A percentile compares a stretch with the other conserved stretches of the same genome.
Conservation (phyloP, 2,329 filamentous ascomycete genomes). For the Phaeosphaeriaceae sp. region DNA sequence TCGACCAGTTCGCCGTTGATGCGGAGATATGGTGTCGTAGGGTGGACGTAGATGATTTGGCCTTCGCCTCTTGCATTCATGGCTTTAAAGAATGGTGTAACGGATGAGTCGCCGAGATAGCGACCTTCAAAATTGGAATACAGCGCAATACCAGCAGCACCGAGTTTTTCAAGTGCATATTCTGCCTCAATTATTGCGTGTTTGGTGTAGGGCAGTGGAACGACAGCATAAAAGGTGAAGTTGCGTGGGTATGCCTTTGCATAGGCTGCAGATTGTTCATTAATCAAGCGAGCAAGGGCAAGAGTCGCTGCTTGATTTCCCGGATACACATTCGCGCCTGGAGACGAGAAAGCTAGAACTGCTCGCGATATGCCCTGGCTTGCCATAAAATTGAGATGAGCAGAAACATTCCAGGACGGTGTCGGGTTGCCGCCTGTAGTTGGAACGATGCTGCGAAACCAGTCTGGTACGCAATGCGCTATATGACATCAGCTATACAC, state of each 20-base stretch:
- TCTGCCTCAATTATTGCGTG: conserved; percentile 4
- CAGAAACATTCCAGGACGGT: conserved; percentile 6
- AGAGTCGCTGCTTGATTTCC: conserved; percentile 1
- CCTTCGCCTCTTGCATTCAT: conserved; percentile 2
- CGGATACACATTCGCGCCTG: conserved; percentile 10
- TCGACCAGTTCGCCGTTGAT: not conserved
- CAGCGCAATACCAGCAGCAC: conserved; percentile 8
- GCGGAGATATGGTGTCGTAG: conserved; percentile 6
- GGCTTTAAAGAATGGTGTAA: conserved; percentile 10
- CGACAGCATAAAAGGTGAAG: conserved; percentile 17
- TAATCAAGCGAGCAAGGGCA: conserved; percentile 12
- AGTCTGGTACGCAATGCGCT: conserved; percentile 14
- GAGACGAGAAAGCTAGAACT: conserved; percentile 5
- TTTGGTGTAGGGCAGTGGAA: conserved; percentile 8
- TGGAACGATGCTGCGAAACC: conserved; percentile 9
- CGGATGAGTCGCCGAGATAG: conserved; percentile 5
- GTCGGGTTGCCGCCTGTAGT: conserved; percentile 10
- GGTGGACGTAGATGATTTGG: conserved; percentile 13
- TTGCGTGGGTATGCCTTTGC: conserved; percentile 3
- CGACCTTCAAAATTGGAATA: conserved; percentile 12
- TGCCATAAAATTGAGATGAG: conserved; percentile 10
- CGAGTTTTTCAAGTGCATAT: conserved; percentile 6
- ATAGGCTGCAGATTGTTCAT: conserved; percentile 10
- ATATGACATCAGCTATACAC: not conserved
- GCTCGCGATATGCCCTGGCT: conserved; percentile 8